Evolutionary conservation across 2,329 filamentous ascomycete genomes (phyloP).

Genomic region (Aspergillus udagawae): DNA sequence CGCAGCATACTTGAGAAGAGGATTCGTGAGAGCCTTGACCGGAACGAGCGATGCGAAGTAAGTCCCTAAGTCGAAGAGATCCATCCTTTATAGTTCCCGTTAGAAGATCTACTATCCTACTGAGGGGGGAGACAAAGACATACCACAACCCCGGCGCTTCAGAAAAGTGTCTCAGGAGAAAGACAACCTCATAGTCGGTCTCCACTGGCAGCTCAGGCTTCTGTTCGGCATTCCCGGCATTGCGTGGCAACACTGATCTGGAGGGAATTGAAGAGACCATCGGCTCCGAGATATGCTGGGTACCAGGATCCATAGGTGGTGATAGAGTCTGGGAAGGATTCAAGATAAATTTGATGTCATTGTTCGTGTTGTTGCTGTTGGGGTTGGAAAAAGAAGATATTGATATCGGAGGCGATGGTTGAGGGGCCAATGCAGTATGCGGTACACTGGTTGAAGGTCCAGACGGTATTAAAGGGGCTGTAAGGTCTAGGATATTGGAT

Average conservation of each 20-base stretch:
- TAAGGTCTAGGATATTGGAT: constrained; percentile 15
- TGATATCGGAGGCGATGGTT: constrained; percentile 42
- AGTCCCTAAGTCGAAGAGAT: constrained; percentile 47
- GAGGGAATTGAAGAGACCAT: constrained; percentile 28
- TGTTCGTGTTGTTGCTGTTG: constrained; percentile 29
- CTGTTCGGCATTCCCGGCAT: constrained; percentile 13
- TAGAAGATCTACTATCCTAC: neutral
- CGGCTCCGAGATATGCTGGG: constrained; percentile 28
- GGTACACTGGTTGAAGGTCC: constrained; percentile 32
- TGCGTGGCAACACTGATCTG: constrained; percentile 19
- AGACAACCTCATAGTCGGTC: constrained; percentile 55
- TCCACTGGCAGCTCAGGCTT: constrained; percentile 31
- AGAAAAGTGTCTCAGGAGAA: constrained; percentile 57
- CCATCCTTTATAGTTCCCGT: constrained; percentile 34
- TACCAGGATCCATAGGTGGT: constrained; percentile 42
- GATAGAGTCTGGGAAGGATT: constrained; percentile 45
- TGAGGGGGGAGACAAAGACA: constrained; percentile 11
- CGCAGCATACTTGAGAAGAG: constrained; percentile 50
- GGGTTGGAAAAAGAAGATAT: constrained; percentile 28
- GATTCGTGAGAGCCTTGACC: constrained; percentile 50
- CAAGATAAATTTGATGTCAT: constrained; percentile 55
- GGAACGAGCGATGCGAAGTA: constrained; percentile 61
- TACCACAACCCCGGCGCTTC: constrained; percentile 58
- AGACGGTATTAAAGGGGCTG: constrained; percentile 17
- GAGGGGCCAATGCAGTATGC: constrained; percentile 29